phyloP scores from a whole-genome alignment of 148 eudicot species.

The Dysphania ambrosioides region DNA sequence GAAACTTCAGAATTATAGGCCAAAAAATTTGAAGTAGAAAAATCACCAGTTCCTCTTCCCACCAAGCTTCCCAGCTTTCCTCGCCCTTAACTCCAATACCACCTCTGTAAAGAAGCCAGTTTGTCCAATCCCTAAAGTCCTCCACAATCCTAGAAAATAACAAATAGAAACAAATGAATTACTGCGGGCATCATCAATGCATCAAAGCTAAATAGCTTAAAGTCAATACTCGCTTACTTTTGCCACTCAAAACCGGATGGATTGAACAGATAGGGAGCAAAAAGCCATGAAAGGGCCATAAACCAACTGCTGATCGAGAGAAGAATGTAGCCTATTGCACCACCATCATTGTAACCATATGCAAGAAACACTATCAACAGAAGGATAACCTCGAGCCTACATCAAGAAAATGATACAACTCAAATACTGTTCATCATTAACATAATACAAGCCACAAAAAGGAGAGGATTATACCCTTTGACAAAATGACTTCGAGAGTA shows the following conservation, averaged over 20 bases:
- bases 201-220: background rate
- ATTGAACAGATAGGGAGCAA: slow-evolving; percentile 95
- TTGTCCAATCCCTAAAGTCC: slow-evolving; percentile 98
- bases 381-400: slow-evolving; percentile 87
- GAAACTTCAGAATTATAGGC: background rate
- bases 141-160: slow-evolving; percentile 65
- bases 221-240: slow-evolving; percentile 54
- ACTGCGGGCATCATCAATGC: background rate
- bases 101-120: slow-evolving; percentile 98
- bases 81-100: slow-evolving; percentile 94
- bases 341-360: slow-evolving; percentile 66
- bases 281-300: slow-evolving; percentile 93
- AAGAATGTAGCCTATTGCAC: slow-evolving; percentile 74
- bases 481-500: slow-evolving; percentile 99
- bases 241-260: slow-evolving; percentile 99
- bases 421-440: background rate
- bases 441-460: slow-evolving; percentile 10
- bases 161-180: background rate
- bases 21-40: background rate
- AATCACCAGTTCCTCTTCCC: slow-evolving; percentile 96
- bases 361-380: slow-evolving; percentile 76
- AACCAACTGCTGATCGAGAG: slow-evolving; percentile 94
- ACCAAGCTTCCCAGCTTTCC: slow-evolving; percentile 99
- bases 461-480: slow-evolving; percentile 62
- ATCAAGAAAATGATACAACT: slow-evolving; percentile 16